Conservation (phyloP, 352 stramenopile species). For the Phytophthora niederhauseri region DNA sequence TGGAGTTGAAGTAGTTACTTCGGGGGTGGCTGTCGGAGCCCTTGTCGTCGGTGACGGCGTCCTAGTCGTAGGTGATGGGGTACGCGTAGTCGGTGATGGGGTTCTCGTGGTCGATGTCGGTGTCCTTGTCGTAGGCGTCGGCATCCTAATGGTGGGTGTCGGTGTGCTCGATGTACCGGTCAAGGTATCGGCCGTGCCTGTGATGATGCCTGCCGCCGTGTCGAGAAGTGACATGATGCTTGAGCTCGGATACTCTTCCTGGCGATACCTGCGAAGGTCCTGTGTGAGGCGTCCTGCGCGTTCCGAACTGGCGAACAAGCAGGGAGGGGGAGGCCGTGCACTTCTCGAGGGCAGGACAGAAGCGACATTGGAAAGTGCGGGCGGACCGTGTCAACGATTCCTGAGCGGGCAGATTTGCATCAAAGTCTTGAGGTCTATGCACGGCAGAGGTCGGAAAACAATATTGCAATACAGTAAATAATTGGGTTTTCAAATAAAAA, state of each 20-base stretch:
- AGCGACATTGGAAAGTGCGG: conserved; percentile 29
- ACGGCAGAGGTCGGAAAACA: conserved; percentile 3
- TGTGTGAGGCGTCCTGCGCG: conserved; percentile 17
- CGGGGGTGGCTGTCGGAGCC: background rate
- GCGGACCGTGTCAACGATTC: conserved; percentile 26
- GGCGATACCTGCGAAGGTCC: background rate
- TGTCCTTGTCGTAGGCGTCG: conserved; percentile 16
- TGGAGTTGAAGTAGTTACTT: conserved; percentile 4
- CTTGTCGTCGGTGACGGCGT: conserved; percentile 4
- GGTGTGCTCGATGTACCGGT: conserved; percentile 16
- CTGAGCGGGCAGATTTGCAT: conserved; percentile 18
- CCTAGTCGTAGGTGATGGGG: conserved; percentile 12
- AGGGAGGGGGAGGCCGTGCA: background rate
- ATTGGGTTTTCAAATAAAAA: too few species aligned
- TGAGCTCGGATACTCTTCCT: conserved; percentile 17
- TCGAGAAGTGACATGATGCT: conserved; percentile 28
- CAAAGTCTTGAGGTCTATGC: conserved; percentile 27
- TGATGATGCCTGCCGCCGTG: conserved; percentile 26
- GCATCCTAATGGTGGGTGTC: conserved; percentile 10
- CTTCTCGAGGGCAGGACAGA: conserved; percentile 16
- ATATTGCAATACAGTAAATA: too few species aligned
- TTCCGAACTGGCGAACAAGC: conserved; percentile 29
- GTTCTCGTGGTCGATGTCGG: conserved; percentile 18
- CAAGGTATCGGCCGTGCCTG: conserved; percentile 23
- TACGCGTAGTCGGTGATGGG: conserved; percentile 15